phyloP scores from a whole-genome alignment of 768 basidiomycete genomes.

The Rhizopogon vinicolor region DNA sequence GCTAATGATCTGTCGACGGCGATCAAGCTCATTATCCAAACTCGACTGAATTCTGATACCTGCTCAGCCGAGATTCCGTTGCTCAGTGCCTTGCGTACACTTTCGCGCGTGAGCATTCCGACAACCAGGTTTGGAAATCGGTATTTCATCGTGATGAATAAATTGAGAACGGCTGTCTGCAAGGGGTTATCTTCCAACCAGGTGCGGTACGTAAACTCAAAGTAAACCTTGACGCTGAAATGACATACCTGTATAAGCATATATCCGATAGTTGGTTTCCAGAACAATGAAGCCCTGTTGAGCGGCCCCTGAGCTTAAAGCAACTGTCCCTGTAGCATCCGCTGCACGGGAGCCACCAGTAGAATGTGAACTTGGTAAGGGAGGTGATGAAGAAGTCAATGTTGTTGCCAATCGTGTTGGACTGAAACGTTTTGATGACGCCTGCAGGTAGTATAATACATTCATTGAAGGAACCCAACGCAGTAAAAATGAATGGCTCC shows the following conservation, averaged over 20 bases:
- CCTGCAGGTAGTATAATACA: slow-evolving; percentile 32
- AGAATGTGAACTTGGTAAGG: slow-evolving; percentile 54
- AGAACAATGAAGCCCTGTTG: slow-evolving; percentile 92
- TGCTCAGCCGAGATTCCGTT: slow-evolving; percentile 98
- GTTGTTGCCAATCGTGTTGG: slow-evolving; percentile 95
- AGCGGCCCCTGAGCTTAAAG: slow-evolving; percentile 45
- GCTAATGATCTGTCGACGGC: slow-evolving; percentile 74
- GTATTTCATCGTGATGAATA: slow-evolving; percentile 89
- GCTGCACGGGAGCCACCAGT: slow-evolving; percentile 13
- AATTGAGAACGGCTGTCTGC: slow-evolving; percentile 91
- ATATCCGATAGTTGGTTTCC: slow-evolving; percentile 97
- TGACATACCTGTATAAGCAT: slow-evolving; percentile 87
- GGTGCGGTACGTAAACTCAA: slow-evolving; percentile 15
- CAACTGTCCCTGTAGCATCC: slow-evolving; percentile 14
- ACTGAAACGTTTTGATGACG: slow-evolving; percentile 76
- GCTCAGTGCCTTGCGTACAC: slow-evolving; percentile 87
- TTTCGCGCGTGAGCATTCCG: slow-evolving; percentile 91
- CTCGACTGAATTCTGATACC: slow-evolving; percentile 39
- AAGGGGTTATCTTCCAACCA: slow-evolving; percentile 76
- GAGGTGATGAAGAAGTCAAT: slow-evolving; percentile 85
- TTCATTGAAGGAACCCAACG: slow-evolving; percentile 10
- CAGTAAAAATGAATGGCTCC: slow-evolving; percentile 14
- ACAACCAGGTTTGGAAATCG: slow-evolving; percentile 98
- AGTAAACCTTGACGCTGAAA: slow-evolving; percentile 9
- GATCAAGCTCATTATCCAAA: slow-evolving; percentile 7